phyloP scores from a whole-genome alignment of 257 asterid species.

The Fraxinus pennsylvanica region DNA sequence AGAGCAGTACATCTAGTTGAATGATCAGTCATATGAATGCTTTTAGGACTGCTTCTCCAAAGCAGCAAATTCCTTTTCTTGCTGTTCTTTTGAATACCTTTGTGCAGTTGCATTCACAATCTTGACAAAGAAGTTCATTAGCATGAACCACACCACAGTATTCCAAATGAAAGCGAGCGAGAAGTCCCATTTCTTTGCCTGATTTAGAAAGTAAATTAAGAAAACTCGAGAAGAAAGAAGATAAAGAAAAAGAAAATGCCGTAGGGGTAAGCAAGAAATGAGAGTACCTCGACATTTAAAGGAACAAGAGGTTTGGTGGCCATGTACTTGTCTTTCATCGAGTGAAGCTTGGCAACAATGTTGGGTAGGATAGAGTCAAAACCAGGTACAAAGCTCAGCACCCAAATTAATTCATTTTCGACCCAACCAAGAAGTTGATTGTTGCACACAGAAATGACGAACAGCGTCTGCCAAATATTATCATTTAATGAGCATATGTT shows the following conservation, averaged over 20 bases:
- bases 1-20: conserved; percentile 7
- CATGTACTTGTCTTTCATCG: conserved; percentile 81
- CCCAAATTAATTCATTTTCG: conserved; percentile 81
- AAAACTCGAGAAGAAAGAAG: not conserved
- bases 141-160: conserved; percentile 81
- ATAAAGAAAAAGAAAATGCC: not conserved
- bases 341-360: conserved; percentile 69
- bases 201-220: not conserved
- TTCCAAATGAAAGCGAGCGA: conserved; percentile 74
- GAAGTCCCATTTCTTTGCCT: conserved; percentile 73
- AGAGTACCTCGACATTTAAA: conserved; percentile 57
- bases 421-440: conserved; percentile 95
- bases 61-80: conserved; percentile 54
- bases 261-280: not conserved
- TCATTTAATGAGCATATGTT: not conserved
- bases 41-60: conserved; percentile 50
- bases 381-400: conserved; percentile 81
- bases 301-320: conserved; percentile 52
- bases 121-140: conserved; percentile 68
- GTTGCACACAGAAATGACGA: conserved; percentile 83
- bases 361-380: conserved; percentile 56
- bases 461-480: conserved; percentile 63
- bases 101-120: conserved; percentile 79
- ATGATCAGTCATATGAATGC: conserved; percentile 25
- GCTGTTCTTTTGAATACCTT: conserved; percentile 60